A percentile compares a stretch with the other conserved stretches of the same genome.
Evolutionary conservation across 2,329 filamentous ascomycete genomes (phyloP).

Genomic region (Ophidiomyces ophidiicola): DNA sequence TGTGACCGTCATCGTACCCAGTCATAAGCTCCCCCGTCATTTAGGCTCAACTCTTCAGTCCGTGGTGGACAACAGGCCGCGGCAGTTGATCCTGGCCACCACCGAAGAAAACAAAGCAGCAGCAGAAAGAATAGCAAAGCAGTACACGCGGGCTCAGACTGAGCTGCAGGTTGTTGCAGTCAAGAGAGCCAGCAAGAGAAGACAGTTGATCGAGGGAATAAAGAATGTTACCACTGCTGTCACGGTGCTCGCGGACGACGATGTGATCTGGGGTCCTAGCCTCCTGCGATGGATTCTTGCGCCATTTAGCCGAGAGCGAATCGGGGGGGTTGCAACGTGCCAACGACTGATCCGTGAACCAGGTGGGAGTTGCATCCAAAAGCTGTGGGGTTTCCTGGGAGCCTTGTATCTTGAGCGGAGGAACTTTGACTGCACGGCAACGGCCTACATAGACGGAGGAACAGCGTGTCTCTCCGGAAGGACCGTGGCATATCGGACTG

Average conservation of each 20-base stretch:
- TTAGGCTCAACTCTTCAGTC: conserved; percentile 56
- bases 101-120: conserved; percentile 56
- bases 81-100: conserved; percentile 64
- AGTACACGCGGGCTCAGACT: conserved; percentile 33
- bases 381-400: conserved; percentile 68
- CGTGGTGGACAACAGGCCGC: conserved; percentile 38
- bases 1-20: conserved; percentile 82
- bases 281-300: conserved; percentile 76
- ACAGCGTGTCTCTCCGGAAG: conserved; percentile 81
- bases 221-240: conserved; percentile 63
- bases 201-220: conserved; percentile 76
- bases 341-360: conserved; percentile 55
- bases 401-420: conserved; percentile 74
- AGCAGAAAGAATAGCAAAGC: conserved; percentile 46
- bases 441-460: conserved; percentile 76
- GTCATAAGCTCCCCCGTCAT: conserved; percentile 66
- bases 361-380: conserved; percentile 35
- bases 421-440: conserved; percentile 84
- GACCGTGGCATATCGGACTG: conserved; percentile 70
- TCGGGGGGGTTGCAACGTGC: conserved; percentile 75
- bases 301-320: conserved; percentile 62
- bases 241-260: conserved; percentile 82
- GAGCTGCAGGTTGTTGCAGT: conserved; percentile 58
- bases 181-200: conserved; percentile 72
- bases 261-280: conserved; percentile 70